Evolutionary conservation across 2,329 filamentous ascomycete genomes (phyloP), one percentile per base, ranked within the genome.

Genomic region (Cytospora schulzeri): DNA sequence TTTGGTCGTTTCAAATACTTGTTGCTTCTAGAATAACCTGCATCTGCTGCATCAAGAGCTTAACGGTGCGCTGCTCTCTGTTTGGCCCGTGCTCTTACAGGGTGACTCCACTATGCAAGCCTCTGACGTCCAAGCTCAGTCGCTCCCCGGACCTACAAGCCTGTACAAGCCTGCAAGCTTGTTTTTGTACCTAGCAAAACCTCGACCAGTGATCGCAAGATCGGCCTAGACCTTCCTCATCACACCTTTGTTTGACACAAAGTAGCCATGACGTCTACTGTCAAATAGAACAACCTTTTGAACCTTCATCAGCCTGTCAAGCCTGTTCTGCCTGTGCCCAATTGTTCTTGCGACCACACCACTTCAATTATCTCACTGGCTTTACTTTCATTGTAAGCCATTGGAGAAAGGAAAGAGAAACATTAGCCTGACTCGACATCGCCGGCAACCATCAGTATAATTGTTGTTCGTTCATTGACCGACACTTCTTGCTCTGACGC

Each of bases 61-160:
- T 12, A 35, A 50, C 29, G n/a, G 52, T 50, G 51, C 26, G 15
- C 59, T 50, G 59, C 59, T 55, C 52, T 35, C 52, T 48, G 14
- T 31, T 33, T 31, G 50, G 52, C 50, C 58, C 51, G 59, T 61
- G 59, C 38, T 12, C n/a, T 14, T 48, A 22, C 4, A 41, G 38
- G 17, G 51, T 48, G 38, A 52, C 57, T 41, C 64, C 64, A 65
- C 64, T 45, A 26, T 52, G n/a, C 19, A 31, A 31, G 60, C 64
- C 64, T 59, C 60, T 66, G 64, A 66, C 60, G 64, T 66, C 53
- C 60, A 56, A 66, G 64, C 64, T 63, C 54, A 22, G 45, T 9
- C 11, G 45, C n/a, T 48, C 26, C 60, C 55, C 38, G 35, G 55
- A 60, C 56, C 33, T 24, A 52, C 52, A 56, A 56, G 60, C 64